Percentiles rank a stretch among this genome's conserved stretches.
These are phyloP conservation scores for Fraxinus excelsior DNA, from an alignment of 257 asterid species.

Conservation along the genomic window DNA sequence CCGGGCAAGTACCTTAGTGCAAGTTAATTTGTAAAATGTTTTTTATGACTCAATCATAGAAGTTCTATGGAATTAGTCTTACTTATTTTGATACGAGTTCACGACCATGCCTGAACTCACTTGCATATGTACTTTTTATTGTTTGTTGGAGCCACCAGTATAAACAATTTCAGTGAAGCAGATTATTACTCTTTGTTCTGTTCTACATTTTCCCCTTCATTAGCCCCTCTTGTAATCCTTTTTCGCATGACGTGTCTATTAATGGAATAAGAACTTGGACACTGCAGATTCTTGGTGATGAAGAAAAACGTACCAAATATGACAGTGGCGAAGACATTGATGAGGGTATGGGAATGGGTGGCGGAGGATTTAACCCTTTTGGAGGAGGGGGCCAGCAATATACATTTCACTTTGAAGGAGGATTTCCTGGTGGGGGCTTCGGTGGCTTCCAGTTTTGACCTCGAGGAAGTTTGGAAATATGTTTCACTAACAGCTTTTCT, in stretches of 20 bases:
- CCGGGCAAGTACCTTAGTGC: neutral
- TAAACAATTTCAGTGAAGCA: neutral
- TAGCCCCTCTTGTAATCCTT: neutral
- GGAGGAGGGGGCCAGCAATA: slow-evolving; percentile 82
- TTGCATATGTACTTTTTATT: neutral
- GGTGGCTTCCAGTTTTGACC: slow-evolving; percentile 72
- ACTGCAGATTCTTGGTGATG: slow-evolving; percentile 75
- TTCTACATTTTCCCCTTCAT: neutral
- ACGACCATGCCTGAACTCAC: neutral
- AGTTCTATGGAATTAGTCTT: neutral
- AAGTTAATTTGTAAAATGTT: neutral
- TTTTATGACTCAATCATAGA: neutral
- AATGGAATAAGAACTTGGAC: slow-evolving; percentile 11
- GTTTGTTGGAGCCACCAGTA: neutral
- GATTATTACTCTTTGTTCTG: neutral
- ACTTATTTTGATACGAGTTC: neutral
- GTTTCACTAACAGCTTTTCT: slow-evolving; percentile 13
- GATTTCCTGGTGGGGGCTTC: slow-evolving; percentile 70
- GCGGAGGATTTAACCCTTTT: slow-evolving; percentile 80
- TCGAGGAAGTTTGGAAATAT: neutral
- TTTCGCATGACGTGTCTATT: neutral
- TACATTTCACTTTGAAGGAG: slow-evolving; percentile 87
- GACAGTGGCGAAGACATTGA: slow-evolving; percentile 90
- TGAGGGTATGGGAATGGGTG: slow-evolving; percentile 77
- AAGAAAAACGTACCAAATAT: slow-evolving; percentile 78